These are phyloP conservation scores for Sclerotinia nivalis DNA, from an alignment of 2,329 filamentous ascomycete species.

Conservation along the genomic window DNA sequence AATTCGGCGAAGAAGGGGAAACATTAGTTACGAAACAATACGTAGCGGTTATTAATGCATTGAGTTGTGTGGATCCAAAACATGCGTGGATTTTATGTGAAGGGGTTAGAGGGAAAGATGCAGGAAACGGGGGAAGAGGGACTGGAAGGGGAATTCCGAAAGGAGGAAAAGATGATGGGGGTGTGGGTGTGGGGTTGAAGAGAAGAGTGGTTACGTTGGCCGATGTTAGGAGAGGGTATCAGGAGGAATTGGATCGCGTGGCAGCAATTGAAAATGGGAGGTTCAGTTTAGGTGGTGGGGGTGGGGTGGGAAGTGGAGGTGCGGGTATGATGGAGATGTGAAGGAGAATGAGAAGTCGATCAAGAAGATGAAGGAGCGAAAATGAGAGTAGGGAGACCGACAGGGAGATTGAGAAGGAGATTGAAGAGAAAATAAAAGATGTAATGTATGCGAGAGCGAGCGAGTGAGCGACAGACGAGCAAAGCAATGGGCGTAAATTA, in stretches of 20 bases:
- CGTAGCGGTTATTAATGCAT: conserved; percentile 86
- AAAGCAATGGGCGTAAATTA: conserved; percentile 3
- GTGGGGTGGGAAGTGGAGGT: conserved; percentile 42
- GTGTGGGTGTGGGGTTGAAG: conserved; percentile 40
- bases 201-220: conserved; percentile 81
- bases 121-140: conserved; percentile 31
- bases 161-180: background rate
- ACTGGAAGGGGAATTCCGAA: background rate
- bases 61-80: conserved; percentile 80
- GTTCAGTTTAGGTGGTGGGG: conserved; percentile 67
- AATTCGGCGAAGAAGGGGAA: conserved; percentile 57
- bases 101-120: conserved; percentile 41
- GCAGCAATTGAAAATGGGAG: conserved; percentile 86
- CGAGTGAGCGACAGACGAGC: background rate
- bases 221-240: conserved; percentile 85
- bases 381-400: background rate
- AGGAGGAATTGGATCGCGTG: conserved; percentile 84
- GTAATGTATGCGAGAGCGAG: conserved; percentile 1
- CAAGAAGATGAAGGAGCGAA: background rate
- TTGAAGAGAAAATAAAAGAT: background rate
- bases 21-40: conserved; percentile 73
- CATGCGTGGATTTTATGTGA: conserved; percentile 78
- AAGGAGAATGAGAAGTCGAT: background rate
- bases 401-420: no score
- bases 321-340: conserved; percentile 46